Percentiles rank a stretch among this genome's conserved stretches.
Evolutionary conservation across 1,284 basidiomycete genomes (phyloP).

Genomic region (Amanita bisporigera): DNA sequence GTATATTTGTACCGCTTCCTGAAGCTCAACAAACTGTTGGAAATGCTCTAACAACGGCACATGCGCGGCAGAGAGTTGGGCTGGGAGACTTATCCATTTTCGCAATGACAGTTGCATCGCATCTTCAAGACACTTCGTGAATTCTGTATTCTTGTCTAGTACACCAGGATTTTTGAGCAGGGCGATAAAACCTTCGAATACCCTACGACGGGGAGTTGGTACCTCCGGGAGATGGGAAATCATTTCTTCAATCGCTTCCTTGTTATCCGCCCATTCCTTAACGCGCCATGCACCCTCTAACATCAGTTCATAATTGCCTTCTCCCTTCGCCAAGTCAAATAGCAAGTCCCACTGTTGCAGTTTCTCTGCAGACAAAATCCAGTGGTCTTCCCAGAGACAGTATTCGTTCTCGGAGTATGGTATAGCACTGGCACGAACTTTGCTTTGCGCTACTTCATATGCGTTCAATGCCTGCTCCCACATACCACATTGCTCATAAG

Average conservation of each 20-base stretch:
- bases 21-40: conserved; percentile 98
- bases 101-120: conserved; percentile 96
- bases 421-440: conserved; percentile 82
- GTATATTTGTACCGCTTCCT: conserved; percentile 96
- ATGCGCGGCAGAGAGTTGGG: conserved; percentile 88
- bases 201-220: conserved; percentile 90
- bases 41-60: conserved; percentile 96
- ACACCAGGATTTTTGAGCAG: conserved; percentile 72
- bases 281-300: conserved; percentile 97
- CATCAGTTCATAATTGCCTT: conserved; percentile 91
- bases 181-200: conserved; percentile 96
- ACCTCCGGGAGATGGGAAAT: conserved; percentile 84
- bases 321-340: conserved; percentile 89
- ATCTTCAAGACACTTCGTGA: conserved; percentile 90
- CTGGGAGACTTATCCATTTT: conserved; percentile 94
- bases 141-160: conserved; percentile 78
- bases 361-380: conserved; percentile 96
- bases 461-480: conserved; percentile 93
- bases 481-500: conserved; percentile 97
- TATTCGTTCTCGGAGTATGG: conserved; percentile 97
- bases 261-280: conserved; percentile 89
- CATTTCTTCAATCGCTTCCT: conserved; percentile 85
- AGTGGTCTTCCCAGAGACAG: conserved; percentile 99
- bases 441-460: conserved; percentile 93
- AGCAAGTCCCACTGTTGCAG: conserved; percentile 98